Base-by-base conservation (phyloP, 768 basidiomycete genomes). In the Sutorius australiensis region DNA sequence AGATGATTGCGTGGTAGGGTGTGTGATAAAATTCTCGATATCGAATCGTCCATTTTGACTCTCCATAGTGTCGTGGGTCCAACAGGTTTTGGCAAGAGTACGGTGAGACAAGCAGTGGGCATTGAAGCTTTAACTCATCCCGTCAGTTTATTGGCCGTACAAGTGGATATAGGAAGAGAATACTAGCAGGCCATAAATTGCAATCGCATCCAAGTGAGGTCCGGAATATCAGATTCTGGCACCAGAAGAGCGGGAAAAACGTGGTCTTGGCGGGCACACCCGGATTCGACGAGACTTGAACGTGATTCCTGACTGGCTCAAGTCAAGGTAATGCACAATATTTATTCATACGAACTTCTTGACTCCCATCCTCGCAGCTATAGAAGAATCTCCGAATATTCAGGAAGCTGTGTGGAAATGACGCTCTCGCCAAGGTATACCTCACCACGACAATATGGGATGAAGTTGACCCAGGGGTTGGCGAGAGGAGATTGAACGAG, bases 371-470 rank as follows among this genome's bases (percentile, higher is more conserved):
- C 21, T 9, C n/a, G 14, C 21, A 64, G 60, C n/a, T 56, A 24
- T 24, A 24, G 24, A 70, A 60, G 37, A 72, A 74, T 51, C 63
- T 74, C 14, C 60, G 58, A 5, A 61, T 72, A 58, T 73, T 76
- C 44, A 44, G 34, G 37, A 45, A 59, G 36, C 19, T 69, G 4
- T 70, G 68, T 19, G 67, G 70, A 52, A 16, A 50, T 51, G 45
- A 61, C 54, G 45, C 73, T 56, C 46, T 71, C n/a, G 54, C 55
- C 0, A 67, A 67, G 11, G 69, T 77, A 5, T 52, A 69, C 14
- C 54, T 77, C 12, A 67, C 63, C 12, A 72, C 75, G 2, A 74
- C 74, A 14, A 74, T 72, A 68, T 76, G 73, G 74, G 69, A 69
- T 54, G 62, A 62, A 37, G 57, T 70, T 14, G 59, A 58, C 0